phyloP scores from a whole-genome alignment of 2,329 filamentous ascomycete species.

The Fusarium sp. region DNA sequence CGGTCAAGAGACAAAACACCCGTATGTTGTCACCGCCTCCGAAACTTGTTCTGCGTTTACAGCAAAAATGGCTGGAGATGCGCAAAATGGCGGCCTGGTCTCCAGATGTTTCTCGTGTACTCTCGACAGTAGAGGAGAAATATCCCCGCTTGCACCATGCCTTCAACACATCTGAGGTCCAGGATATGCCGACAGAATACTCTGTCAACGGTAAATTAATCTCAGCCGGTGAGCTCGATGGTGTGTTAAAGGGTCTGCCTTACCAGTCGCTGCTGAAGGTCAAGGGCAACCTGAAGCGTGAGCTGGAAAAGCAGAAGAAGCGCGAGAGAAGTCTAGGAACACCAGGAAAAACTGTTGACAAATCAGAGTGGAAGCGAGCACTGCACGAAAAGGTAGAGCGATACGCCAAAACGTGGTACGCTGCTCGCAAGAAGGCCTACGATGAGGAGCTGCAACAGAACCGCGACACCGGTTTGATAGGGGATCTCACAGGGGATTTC shows the following conservation, averaged over 20 bases:
- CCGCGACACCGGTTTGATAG: not conserved
- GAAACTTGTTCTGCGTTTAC: slow-evolving; percentile 62
- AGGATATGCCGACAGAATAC: slow-evolving; percentile 47
- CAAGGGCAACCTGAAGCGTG: slow-evolving; percentile 35
- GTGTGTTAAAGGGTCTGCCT: slow-evolving; percentile 49
- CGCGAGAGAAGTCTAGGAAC: slow-evolving; percentile 37
- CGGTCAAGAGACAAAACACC: slow-evolving; percentile 54
- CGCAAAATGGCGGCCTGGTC: slow-evolving; percentile 64
- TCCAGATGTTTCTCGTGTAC: slow-evolving; percentile 55
- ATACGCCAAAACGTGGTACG: slow-evolving; percentile 41
- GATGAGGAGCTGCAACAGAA: not conserved
- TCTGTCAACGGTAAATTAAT: slow-evolving; percentile 42
- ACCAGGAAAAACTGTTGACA: slow-evolving; percentile 9
- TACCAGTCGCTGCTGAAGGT: slow-evolving; percentile 49
- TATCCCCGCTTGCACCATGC: slow-evolving; percentile 59
- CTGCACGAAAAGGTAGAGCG: slow-evolving; percentile 39
- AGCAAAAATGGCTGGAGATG: slow-evolving; percentile 63
- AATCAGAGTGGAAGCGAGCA: slow-evolving; percentile 34
- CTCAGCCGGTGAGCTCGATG: slow-evolving; percentile 48
- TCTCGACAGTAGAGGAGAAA: slow-evolving; percentile 54
- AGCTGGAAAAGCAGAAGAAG: slow-evolving; percentile 36
- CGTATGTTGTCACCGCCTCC: slow-evolving; percentile 51
- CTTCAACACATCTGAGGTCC: slow-evolving; percentile 52
- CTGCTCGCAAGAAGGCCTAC: slow-evolving; percentile 28
- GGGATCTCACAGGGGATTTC: not conserved